Evolutionary conservation across 163 green algal species (phyloP).

Genomic region (Volvox carteri): DNA sequence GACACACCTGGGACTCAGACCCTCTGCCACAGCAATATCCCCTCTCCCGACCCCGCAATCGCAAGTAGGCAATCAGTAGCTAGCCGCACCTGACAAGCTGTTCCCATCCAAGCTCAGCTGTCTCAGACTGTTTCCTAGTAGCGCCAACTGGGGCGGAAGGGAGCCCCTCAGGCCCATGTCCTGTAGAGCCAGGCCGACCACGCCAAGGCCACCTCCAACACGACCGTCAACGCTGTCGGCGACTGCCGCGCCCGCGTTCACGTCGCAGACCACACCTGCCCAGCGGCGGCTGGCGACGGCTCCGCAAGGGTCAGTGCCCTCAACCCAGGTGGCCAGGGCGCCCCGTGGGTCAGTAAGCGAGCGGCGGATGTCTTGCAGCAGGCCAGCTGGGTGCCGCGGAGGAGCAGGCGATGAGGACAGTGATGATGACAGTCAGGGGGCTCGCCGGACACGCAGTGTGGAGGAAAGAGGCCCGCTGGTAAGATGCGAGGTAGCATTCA

Average conservation of each 20-base stretch:
- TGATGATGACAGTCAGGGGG: too few species aligned
- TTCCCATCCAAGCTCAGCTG: conserved; percentile 14
- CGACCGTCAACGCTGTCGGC: too few species aligned
- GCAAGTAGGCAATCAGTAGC: background rate
- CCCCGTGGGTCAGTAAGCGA: conserved; percentile 23
- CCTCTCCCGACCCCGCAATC: background rate
- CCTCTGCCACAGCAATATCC: background rate
- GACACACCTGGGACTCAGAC: background rate
- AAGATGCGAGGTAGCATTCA: too few species aligned
- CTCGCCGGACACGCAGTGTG: too few species aligned
- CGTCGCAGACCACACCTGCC: conserved; percentile 44
- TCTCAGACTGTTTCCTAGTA: background rate
- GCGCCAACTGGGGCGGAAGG: background rate
- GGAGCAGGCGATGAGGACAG: too few species aligned
- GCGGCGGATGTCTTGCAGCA: conserved; percentile 48
- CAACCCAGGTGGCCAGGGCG: conserved; percentile 44
- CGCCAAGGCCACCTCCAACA: too few species aligned
- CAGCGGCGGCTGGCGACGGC: conserved; percentile 21
- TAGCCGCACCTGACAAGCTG: conserved; percentile 14
- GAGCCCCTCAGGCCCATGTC: conserved; percentile 8
- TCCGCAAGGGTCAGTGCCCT: conserved; percentile 58
- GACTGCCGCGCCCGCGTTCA: too few species aligned
- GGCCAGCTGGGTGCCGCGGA: conserved; percentile 39
- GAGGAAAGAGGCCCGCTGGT: too few species aligned
- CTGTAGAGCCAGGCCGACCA: background rate